Base-by-base conservation (phyloP, 192 early-diverging fungal genomes). In the Chytriomyces sp. region DNA sequence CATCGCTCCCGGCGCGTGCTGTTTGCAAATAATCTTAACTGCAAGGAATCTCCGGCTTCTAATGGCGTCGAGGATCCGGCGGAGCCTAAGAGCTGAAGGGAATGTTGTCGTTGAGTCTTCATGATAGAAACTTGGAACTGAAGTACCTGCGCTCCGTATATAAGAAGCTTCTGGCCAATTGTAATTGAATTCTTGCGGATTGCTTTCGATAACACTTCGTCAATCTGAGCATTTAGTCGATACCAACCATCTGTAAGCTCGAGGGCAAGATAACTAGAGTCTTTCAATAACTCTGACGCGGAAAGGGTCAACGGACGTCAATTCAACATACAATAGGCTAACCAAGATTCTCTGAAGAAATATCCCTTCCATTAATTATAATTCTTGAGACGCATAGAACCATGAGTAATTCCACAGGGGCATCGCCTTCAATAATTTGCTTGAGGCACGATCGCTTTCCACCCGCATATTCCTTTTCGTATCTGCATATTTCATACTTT, bases 211-310 rank as follows among this genome's bases (percentile, higher is more conserved):
- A 92, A 57, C 22, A 70, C 44, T 10, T 38, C 22, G 64, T 92
- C 91, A 17, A 92, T 36, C 0, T 54, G 40, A 2, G 87, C 85
- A 10, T 78, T 71, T 3, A 92, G 79, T 33, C 71, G 28, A 60
- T 92, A 92, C 91, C 91, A 92, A 17, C 91, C 91, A 77, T 92
- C 91, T 3, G 91, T 89, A 44, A 92, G 70, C 41, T 83, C 58
- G 28, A 86, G 68, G 4, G 38, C 71, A 40, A 30, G 52, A 32
- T 12, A 44, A 44, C 8, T 12, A 56, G 30, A 0, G 30, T 25
- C 22, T 14, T 57, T 26, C n/a, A n/a, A n/a, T n/a, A n/a, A n/a
- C n/a, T n/a, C n/a, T n/a, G n/a, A n/a, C n/a, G n/a, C n/a, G n/a
- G n/a, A n/a, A n/a, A n/a, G n/a, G 6, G 55, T 14, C 6, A 26